Evolutionary conservation across 768 basidiomycete genomes (phyloP), one percentile per base, ranked within the genome.

Genomic region (Suillus decipiens): DNA sequence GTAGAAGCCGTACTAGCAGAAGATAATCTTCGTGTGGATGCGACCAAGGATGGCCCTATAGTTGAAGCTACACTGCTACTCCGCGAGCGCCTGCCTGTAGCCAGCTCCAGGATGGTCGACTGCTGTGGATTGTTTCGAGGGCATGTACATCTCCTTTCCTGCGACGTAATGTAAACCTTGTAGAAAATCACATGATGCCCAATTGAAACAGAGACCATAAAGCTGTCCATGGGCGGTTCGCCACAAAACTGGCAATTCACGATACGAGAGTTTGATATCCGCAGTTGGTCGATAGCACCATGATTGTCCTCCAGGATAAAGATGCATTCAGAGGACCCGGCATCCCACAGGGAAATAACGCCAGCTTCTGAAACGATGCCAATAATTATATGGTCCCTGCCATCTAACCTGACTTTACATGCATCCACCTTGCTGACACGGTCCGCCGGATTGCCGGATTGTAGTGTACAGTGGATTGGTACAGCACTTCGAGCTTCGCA

Each of bases 321-420:
- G 45, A 93, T 82, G 63, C 87, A 86, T 66, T 87, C 87, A 12
- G 83, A 81, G 7, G 86, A 86, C n/a, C 76, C 68, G 9, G 80
- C 85, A 69, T 93, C 90, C 92, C 92, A 94, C 14, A 94, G 68
- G 0, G 92, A 90, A 24, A 93, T 79, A 11, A 84, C 78, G 11
- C 92, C 92, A 1, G 83, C 80, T 58, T 86, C 82, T 3, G 90
- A 89, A 19, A 85, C 84, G 14, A 84, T 82, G 45, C 80, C 86
- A 17, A 92, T 72, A 64, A 93, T 79, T 17, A 86, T 72, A 22
- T 82, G 83, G 15, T 75, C 74, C 53, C 72, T 76, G 7, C 84
- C 85, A 42, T 80, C 82, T 58, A 89, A 70, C 59, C 84, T 81
- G 55, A 84, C 72, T 53, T 75, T 74, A 66, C 84, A 86, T 4